Evolutionary conservation across 1,139 yeast species (phyloP), one percentile per base, ranked within the genome.

Genomic region (Diutina neorugosa): DNA sequence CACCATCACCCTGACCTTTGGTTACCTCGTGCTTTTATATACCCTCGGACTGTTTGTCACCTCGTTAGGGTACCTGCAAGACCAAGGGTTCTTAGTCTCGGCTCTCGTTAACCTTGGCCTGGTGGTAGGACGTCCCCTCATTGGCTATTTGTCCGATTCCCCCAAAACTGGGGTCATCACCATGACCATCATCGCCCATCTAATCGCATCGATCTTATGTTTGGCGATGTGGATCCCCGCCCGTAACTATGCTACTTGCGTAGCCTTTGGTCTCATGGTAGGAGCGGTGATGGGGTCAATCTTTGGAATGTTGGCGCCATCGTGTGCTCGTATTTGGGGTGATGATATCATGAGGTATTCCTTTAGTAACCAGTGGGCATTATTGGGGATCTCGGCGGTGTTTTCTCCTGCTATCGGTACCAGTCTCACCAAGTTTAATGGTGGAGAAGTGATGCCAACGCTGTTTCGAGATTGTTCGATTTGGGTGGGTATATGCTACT

Each of bases 191-290:
- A 70, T 73, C 1, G 66, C 64, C 31, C 69, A 66, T 56, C 41
- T 59, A 51, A 53, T 68, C 37, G 66, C 70, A 52, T 78, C 78
- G 51, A 65, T 69, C 44, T 66, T 64, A 54, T 73, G 69, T 37
- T 65, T 68, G 44, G 82, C 81, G 1, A 77, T 82, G 78, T 82
- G 87, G 87, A 72, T 81, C 44, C 84, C 84, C 2, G 75, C 81
- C n/a, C 64, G 77, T 52, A 78, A 77, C 59, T 76, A 66, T 57
- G 81, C 81, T 2, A 77, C 81, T 3, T 73, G 80, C 2, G 62
- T 77, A 19, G 70, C 65, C 1, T 74, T 77, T 59, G 77, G 77
- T 1, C 52, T 79, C 41, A 56, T 79, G 8, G 69, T 66, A 53
- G 86, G 85, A 40, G 65, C 71, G 4, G 52, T 74, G 19, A 78